A percentile compares a stretch with the other conserved stretches of the same genome.
Evolutionary conservation across 768 basidiomycete genomes (phyloP).

Genomic region (Strobilomyces dryophilus): DNA sequence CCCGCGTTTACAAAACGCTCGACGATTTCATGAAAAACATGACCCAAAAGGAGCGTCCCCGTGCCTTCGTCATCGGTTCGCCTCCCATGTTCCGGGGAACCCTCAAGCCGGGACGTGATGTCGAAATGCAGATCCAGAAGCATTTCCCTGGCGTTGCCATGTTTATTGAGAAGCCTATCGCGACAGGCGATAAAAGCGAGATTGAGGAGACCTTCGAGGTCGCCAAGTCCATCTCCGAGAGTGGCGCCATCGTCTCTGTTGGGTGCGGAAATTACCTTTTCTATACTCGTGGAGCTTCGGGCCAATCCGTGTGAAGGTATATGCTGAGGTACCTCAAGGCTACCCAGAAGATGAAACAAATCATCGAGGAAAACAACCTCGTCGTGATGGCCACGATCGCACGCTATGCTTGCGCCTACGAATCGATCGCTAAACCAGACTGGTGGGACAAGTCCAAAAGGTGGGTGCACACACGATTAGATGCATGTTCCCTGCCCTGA

Average conservation of each 20-base stretch:
- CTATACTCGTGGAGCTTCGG: neutral
- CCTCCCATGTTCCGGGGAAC: slow-evolving; percentile 94
- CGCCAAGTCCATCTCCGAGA: slow-evolving; percentile 64
- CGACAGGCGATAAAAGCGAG: slow-evolving; percentile 70
- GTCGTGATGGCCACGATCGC: slow-evolving; percentile 96
- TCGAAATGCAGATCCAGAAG: slow-evolving; percentile 85
- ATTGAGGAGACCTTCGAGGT: slow-evolving; percentile 67
- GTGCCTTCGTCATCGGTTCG: slow-evolving; percentile 83
- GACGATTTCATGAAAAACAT: slow-evolving; percentile 79
- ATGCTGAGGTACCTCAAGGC: slow-evolving; percentile 94
- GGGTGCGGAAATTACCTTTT: slow-evolving; percentile 48
- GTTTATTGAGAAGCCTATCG: slow-evolving; percentile 92
- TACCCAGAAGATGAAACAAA: slow-evolving; percentile 94
- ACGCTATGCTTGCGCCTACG: slow-evolving; percentile 88
- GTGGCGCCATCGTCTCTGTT: slow-evolving; percentile 79
- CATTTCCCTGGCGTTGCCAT: slow-evolving; percentile 84
- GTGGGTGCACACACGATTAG: slow-evolving; percentile 39
- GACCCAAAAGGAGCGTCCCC: slow-evolving; percentile 61
- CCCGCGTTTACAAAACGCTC: slow-evolving; percentile 77
- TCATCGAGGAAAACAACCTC: slow-evolving; percentile 90
- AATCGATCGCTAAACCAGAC: slow-evolving; percentile 72
- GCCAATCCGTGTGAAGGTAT: slow-evolving; percentile 46
- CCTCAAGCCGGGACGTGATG: slow-evolving; percentile 67
- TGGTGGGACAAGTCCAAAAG: slow-evolving; percentile 96
- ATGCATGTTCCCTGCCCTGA: slow-evolving; percentile 1